phyloP scores from a whole-genome alignment of 306 rosid genomes.

The Pyrus pyrifolia region DNA sequence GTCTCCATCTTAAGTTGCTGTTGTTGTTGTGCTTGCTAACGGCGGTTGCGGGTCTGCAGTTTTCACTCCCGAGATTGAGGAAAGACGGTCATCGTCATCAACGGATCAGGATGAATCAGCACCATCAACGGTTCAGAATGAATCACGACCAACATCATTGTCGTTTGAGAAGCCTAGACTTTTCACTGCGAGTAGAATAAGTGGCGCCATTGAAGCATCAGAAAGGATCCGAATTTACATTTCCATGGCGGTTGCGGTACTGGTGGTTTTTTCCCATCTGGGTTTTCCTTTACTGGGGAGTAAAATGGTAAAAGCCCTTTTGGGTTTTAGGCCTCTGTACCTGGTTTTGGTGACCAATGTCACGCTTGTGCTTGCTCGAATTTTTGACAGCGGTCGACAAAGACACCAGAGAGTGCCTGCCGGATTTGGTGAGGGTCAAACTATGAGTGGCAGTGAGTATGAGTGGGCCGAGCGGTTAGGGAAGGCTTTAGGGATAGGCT shows the following conservation, averaged over 20 bases:
- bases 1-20: neutral
- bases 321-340: slow-evolving; percentile 54
- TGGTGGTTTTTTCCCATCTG: slow-evolving; percentile 41
- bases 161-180: neutral
- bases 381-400: slow-evolving; percentile 26
- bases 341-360: slow-evolving; percentile 57
- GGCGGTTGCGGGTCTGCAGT: slow-evolving; percentile 24
- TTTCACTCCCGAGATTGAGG: too few relatives aligned
- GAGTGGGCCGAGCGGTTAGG: slow-evolving; percentile 40
- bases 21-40: slow-evolving; percentile 3
- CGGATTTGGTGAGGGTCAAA: slow-evolving; percentile 14
- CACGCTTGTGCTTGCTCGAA: slow-evolving; percentile 46
- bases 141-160: neutral
- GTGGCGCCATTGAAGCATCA: slow-evolving; percentile 48
- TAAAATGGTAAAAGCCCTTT: slow-evolving; percentile 25
- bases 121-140: slow-evolving; percentile 6
- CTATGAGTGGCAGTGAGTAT: slow-evolving; percentile 10
- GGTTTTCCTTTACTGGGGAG: slow-evolving; percentile 38
- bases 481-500: slow-evolving; percentile 34
- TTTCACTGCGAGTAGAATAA: slow-evolving; percentile 39
- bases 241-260: slow-evolving; percentile 44
- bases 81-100: neutral
- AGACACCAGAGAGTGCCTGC: slow-evolving; percentile 14
- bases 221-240: slow-evolving; percentile 40
- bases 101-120: slow-evolving; percentile 13